Evolutionary conservation across 805 yeast genomes (phyloP), one percentile per base, ranked within the genome.

Genomic region (Saccharomycopsis fibuligera): DNA sequence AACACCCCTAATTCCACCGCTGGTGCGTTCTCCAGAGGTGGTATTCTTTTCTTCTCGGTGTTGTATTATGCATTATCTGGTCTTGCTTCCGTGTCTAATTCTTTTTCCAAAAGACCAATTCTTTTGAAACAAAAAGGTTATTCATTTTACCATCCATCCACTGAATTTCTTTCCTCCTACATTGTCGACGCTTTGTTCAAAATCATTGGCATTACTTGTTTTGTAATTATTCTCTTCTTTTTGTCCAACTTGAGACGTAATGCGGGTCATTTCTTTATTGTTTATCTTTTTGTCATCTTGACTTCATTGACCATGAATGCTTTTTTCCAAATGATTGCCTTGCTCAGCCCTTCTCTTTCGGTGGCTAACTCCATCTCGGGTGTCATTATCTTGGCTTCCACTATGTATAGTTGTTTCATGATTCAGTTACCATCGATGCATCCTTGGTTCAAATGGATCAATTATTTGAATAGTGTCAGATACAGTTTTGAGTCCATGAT

Each of bases 371-470:
- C 81, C 17, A 58, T 81, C 23, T 76, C 81, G 8, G 83, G 86
- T 64, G 54, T 80, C 14, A 54, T 71, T 21, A 63, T 81, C 59
- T 61, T 82, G 54, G 67, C 70, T 3, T 58, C 77, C 51, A 67
- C 74, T 22, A 65, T 79, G 54, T 83, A 82, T 62, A 74, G 86
- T n/a, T 85, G 87, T 24, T 79, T 69, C 62, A 73, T 79, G 67
- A 73, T 81, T 54, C 86, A 84, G 45, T 63, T 74, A 33, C 73
- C 74, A 2, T 68, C 72, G 9, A 77, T 81, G 82, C 80, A 77
- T 55, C 80, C 78, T 41, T 84, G 91, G 90, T 80, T 81, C 56
- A 73, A 78, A 51, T 82, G 86, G 85, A 67, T 81, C 42, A 71
- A 75, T 29, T 79, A 75, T 54, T 55, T 79, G 22, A 73, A 81